Evolutionary conservation across 495 filamentous ascomycete species (phyloP).

Genomic region (Neurospora sp.): DNA sequence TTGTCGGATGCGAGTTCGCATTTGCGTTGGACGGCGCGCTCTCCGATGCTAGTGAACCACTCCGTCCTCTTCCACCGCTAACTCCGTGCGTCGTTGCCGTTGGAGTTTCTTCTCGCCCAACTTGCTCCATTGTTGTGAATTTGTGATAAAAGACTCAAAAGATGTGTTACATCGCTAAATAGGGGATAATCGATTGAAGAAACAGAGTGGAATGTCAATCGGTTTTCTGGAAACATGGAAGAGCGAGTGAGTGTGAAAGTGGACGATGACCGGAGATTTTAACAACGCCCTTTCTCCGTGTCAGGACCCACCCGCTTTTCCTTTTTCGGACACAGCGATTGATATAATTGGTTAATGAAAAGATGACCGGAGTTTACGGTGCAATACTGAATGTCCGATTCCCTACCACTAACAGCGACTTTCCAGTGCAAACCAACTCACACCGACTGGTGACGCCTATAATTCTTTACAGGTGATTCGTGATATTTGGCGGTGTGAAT

Average conservation of each 20-base stretch:
- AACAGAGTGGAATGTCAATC: not conserved
- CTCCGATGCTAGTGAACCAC: not conserved
- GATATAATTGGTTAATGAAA: not conserved
- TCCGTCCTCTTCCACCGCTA: not conserved
- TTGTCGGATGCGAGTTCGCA: not conserved
- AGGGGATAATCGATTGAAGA: not conserved
- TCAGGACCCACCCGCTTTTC: not conserved
- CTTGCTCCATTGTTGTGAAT: not conserved
- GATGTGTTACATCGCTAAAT: not conserved
- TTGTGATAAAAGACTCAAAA: not conserved
- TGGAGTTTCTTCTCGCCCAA: not conserved
- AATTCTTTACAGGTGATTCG: not conserved
- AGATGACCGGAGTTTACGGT: not conserved
- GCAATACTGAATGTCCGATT: not conserved
- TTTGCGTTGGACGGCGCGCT: not conserved
- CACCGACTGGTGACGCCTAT: not conserved
- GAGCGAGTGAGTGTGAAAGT: not conserved
- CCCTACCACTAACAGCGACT: not conserved
- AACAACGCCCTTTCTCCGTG: not conserved
- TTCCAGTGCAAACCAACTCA: not conserved
- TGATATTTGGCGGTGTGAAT: not conserved
- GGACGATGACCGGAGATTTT: not conserved
- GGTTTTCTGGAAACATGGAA: not conserved
- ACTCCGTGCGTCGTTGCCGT: not conserved
- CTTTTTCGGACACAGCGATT: not conserved